These are phyloP conservation scores for Suhomyces guaymorum DNA, from an alignment of 1,139 yeast genomes.

Conservation along the genomic window DNA sequence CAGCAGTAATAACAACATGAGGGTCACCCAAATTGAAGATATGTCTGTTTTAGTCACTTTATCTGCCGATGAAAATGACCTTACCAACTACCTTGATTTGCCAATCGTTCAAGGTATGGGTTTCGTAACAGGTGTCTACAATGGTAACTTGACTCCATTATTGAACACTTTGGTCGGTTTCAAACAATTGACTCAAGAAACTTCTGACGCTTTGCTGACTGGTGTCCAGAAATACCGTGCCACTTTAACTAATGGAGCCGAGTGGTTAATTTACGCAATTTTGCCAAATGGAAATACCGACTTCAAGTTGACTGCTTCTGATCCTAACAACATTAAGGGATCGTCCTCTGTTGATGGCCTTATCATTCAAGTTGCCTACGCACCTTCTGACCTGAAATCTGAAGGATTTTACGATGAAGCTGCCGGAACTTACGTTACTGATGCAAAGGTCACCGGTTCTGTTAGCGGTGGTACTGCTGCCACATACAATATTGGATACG, in stretches of 20 bases:
- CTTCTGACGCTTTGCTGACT: slow-evolving; percentile 39
- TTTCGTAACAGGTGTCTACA: slow-evolving; percentile 44
- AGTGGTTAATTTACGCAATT: slow-evolving; percentile 63
- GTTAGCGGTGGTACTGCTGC: slow-evolving; percentile 40
- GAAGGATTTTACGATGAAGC: slow-evolving; percentile 36
- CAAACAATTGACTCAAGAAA: slow-evolving; percentile 41
- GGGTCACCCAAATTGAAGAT: slow-evolving; percentile 51
- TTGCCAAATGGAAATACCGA: slow-evolving; percentile 40
- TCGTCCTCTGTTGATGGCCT: slow-evolving; percentile 52
- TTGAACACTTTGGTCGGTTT: slow-evolving; percentile 59
- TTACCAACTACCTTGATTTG: slow-evolving; percentile 35
- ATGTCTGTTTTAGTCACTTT: slow-evolving; percentile 58
- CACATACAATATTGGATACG: slow-evolving; percentile 53
- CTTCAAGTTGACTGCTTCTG: slow-evolving; percentile 39
- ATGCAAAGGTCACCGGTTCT: slow-evolving; percentile 33
- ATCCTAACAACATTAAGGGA: slow-evolving; percentile 43
- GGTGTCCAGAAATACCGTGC: slow-evolving; percentile 57
- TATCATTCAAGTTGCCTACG: slow-evolving; percentile 60
- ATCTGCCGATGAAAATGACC: slow-evolving; percentile 20
- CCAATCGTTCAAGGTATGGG: slow-evolving; percentile 77
- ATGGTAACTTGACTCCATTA: slow-evolving; percentile 55
- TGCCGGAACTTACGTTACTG: slow-evolving; percentile 42
- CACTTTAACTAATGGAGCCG: slow-evolving; percentile 49
- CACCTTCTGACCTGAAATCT: slow-evolving; percentile 21
- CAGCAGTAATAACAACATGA: slow-evolving; percentile 26